Evolutionary conservation across 768 basidiomycete genomes (phyloP).

Genomic region (Suillus lakei): DNA sequence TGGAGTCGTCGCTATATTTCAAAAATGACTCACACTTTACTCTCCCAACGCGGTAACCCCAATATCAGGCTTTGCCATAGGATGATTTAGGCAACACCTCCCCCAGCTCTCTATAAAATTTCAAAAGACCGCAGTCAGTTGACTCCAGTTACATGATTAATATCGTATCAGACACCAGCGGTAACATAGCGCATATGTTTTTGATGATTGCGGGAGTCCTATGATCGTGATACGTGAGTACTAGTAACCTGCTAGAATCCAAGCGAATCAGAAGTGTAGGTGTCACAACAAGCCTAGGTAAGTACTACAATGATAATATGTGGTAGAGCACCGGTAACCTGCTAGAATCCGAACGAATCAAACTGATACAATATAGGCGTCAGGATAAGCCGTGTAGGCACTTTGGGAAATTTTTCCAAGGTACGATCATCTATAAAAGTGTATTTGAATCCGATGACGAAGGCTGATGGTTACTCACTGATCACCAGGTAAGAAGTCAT

Average conservation of each 20-base stretch:
- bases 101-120: background rate
- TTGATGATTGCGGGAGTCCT: background rate
- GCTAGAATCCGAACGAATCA: background rate
- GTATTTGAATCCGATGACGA: background rate
- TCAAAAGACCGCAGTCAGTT: background rate
- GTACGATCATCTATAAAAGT: background rate
- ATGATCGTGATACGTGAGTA: background rate
- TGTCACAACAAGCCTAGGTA: background rate
- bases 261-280: background rate
- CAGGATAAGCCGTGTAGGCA: background rate
- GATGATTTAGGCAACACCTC: no score
- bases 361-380: background rate
- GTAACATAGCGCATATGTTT: background rate
- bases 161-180: background rate
- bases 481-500: background rate
- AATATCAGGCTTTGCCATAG: no score
- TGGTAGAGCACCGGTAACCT: background rate
- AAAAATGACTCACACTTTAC: no score
- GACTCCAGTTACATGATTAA: background rate
- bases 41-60: no score
- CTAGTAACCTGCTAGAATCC: background rate
- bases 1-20: no score
- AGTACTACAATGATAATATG: background rate
- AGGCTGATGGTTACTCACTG: background rate
- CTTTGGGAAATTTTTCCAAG: background rate